These are phyloP conservation scores for Suillus plorans DNA, from an alignment of 768 basidiomycete species.

Conservation along the genomic window DNA sequence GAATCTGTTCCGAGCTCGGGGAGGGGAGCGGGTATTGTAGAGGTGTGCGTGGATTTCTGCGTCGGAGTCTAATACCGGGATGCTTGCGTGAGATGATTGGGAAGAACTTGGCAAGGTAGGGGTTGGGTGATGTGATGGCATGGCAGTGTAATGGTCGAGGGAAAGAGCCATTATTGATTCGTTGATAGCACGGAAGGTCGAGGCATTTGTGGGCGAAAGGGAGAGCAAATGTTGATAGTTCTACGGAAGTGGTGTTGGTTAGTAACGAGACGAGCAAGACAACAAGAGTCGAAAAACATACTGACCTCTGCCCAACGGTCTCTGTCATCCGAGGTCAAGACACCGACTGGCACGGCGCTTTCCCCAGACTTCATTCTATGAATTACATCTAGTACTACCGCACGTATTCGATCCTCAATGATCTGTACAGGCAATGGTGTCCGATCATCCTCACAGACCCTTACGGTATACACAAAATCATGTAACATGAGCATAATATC, in stretches of 20 bases:
- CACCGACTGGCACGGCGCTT: constrained; percentile 58
- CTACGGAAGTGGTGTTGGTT: constrained; percentile 35
- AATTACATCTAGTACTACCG: constrained; percentile 57
- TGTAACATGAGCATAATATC: constrained; percentile 64
- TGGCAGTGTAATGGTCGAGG: constrained; percentile 69
- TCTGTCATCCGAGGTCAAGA: constrained; percentile 76
- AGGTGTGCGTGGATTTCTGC: constrained; percentile 69
- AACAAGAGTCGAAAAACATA: neutral
- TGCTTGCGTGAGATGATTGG: constrained; percentile 12
- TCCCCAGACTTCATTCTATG: constrained; percentile 52
- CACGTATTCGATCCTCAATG: constrained; percentile 47
- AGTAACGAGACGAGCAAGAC: neutral
- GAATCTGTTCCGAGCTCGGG: constrained; percentile 77
- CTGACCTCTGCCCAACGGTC: constrained; percentile 80
- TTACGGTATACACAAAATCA: constrained; percentile 78
- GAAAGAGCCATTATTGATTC: constrained; percentile 78
- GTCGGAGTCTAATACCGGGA: constrained; percentile 21
- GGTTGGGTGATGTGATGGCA: constrained; percentile 13
- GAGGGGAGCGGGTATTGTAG: constrained; percentile 65
- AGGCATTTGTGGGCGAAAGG: constrained; percentile 63
- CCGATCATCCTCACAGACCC: constrained; percentile 51
- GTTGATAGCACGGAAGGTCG: constrained; percentile 62
- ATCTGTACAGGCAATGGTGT: constrained; percentile 34
- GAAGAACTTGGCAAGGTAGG: constrained; percentile 23
- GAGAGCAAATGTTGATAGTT: constrained; percentile 69